Conservation (phyloP, 768 basidiomycete genomes). For the Hygrophoropsis aurantiaca region DNA sequence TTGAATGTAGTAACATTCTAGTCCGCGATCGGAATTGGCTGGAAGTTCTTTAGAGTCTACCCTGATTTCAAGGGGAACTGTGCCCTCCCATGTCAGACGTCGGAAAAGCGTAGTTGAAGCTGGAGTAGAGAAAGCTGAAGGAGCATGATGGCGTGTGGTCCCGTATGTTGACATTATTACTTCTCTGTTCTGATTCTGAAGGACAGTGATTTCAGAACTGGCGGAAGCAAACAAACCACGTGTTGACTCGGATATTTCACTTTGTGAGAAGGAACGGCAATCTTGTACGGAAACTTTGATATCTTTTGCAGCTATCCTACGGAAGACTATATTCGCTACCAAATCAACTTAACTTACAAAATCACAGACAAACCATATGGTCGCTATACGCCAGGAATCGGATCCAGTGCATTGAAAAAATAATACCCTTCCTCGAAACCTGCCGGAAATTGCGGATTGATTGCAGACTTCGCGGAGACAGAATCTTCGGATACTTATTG, state of each 20-base stretch:
- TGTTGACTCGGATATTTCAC: no score
- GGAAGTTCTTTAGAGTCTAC: constrained; percentile 89
- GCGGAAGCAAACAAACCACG: neutral
- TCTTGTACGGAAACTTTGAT: neutral
- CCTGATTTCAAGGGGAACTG: constrained; percentile 85
- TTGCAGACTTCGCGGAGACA: no score
- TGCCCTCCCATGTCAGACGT: constrained; percentile 87
- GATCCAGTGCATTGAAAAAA: no score
- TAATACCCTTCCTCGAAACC: no score
- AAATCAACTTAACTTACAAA: no score
- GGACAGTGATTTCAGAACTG: neutral
- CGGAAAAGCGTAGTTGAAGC: constrained; percentile 83
- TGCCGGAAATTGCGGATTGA: no score
- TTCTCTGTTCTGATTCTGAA: neutral
- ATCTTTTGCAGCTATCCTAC: neutral
- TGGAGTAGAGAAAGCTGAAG: constrained; percentile 48
- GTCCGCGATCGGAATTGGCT: constrained; percentile 83
- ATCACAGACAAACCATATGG: no score
- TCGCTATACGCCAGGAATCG: no score
- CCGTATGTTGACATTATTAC: constrained; percentile 52
- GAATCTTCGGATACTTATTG: no score
- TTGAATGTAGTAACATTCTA: constrained; percentile 89
- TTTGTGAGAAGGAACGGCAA: no score
- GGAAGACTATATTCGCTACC: no score
- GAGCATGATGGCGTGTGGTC: constrained; percentile 47